These are phyloP conservation scores for Backusella australiensis DNA, from an alignment of 192 early-diverging fungal species.

Conservation along the genomic window DNA sequence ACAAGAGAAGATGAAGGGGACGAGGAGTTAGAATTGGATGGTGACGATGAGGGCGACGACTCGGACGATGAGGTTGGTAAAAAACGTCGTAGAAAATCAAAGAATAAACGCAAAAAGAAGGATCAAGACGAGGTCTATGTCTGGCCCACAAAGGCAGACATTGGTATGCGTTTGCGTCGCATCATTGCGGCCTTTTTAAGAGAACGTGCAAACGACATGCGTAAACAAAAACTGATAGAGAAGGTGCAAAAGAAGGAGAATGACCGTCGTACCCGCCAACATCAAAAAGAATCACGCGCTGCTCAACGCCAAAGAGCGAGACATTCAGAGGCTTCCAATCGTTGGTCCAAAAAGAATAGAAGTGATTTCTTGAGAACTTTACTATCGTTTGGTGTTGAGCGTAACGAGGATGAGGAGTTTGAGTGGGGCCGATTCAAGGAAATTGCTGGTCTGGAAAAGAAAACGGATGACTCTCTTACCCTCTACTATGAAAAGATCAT, in stretches of 20 bases:
- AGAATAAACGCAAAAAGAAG: not conserved
- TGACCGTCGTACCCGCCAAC: constrained; percentile 36
- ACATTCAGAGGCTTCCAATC: constrained; percentile 38
- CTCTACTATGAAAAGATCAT: constrained; percentile 61
- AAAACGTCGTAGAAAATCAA: not conserved
- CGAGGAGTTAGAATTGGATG: constrained; percentile 23
- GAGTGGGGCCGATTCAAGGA: constrained; percentile 71
- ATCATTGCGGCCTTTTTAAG: constrained; percentile 56
- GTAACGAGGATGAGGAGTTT: constrained; percentile 30
- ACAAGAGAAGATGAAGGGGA: constrained; percentile 6
- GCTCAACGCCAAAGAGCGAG: constrained; percentile 40
- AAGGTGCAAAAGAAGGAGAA: constrained; percentile 43
- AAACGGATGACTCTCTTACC: constrained; percentile 68
- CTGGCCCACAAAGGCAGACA: constrained; percentile 62
- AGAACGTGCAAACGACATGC: constrained; percentile 46
- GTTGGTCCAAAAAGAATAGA: constrained; percentile 55
- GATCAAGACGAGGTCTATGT: constrained; percentile 34
- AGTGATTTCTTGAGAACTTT: constrained; percentile 55
- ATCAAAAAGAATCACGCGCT: constrained; percentile 41
- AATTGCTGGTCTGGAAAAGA: constrained; percentile 59
- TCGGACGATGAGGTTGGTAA: constrained; percentile 25
- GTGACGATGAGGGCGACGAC: constrained; percentile 35
- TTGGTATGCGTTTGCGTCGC: constrained; percentile 57
- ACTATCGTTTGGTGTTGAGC: constrained; percentile 55
- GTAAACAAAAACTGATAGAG: constrained; percentile 34